phyloP scores from a whole-genome alignment of 148 eudicot genomes.

The Gaultheria prostrata region DNA sequence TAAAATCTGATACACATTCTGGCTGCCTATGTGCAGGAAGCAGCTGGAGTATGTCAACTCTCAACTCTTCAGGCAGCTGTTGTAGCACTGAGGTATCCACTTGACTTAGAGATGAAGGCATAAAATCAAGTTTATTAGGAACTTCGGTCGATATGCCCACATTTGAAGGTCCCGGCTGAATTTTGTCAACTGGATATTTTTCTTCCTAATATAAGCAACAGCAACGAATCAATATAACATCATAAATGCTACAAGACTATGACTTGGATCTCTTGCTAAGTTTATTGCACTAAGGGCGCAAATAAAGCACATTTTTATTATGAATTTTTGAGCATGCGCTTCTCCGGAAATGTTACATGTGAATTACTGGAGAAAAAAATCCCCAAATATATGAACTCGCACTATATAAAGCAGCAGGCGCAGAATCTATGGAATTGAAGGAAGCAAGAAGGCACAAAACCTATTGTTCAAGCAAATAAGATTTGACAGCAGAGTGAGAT shows the following conservation, averaged over 20 bases:
- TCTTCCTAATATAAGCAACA: constrained; percentile 14
- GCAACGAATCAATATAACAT: constrained; percentile 12
- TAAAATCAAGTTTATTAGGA: constrained; percentile 33
- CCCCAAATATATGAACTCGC: background rate
- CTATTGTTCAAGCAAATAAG: background rate
- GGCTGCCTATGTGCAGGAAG: constrained; percentile 68
- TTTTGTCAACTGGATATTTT: constrained; percentile 19
- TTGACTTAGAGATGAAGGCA: constrained; percentile 93
- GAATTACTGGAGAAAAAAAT: background rate
- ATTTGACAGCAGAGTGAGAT: constrained; percentile 2
- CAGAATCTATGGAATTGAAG: background rate
- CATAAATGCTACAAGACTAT: background rate
- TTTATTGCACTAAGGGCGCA: background rate
- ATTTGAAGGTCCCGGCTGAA: constrained; percentile 24
- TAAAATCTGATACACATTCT: constrained; percentile 24
- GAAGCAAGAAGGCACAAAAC: background rate
- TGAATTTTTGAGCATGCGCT: background rate
- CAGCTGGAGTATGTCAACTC: constrained; percentile 57
- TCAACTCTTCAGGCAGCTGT: constrained; percentile 81
- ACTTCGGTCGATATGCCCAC: constrained; percentile 19
- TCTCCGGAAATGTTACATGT: background rate
- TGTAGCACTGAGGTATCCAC: constrained; percentile 71
- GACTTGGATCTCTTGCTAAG: background rate
- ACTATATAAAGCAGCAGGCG: background rate
- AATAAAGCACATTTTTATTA: background rate